Percentiles rank a stretch among this genome's conserved stretches.
Evolutionary conservation across 306 rosid species (phyloP).

Genomic region (Echinosophora koreensis): DNA sequence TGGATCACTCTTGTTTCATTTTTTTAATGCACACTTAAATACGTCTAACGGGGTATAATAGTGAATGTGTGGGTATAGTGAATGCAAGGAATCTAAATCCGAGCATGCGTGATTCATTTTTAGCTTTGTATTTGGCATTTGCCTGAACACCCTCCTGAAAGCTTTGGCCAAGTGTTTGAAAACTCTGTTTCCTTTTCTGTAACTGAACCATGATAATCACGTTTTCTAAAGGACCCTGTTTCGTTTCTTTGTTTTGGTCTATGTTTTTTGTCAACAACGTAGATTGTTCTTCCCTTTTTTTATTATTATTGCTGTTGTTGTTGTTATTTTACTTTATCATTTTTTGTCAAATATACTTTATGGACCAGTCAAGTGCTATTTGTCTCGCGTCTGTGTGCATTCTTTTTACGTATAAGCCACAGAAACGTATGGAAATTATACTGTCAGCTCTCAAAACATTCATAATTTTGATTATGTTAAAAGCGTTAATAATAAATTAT

Average conservation of each 20-base stretch:
- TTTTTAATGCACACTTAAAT: too few relatives aligned
- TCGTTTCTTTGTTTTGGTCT: background rate
- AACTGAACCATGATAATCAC: background rate
- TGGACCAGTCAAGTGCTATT: background rate
- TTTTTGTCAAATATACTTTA: background rate
- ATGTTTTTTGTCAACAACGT: background rate
- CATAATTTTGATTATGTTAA: background rate
- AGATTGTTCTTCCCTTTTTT: background rate
- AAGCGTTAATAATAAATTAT: background rate
- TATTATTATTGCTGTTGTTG: background rate
- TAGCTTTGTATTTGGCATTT: background rate
- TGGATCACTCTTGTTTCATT: too few relatives aligned
- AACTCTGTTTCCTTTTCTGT: background rate
- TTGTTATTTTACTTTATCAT: background rate
- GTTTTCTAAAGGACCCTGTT: background rate
- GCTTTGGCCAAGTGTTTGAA: background rate
- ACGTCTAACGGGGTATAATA: too few relatives aligned
- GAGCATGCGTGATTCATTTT: constrained; percentile 6
- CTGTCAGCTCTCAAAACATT: background rate
- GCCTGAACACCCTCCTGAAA: background rate
- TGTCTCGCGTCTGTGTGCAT: background rate
- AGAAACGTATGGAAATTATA: background rate
- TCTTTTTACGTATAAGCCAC: background rate
- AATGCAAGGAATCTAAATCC: too few relatives aligned
- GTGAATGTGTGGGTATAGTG: too few relatives aligned